phyloP scores from a whole-genome alignment of 2,329 filamentous ascomycete genomes.

The Colletotrichum sidae region DNA sequence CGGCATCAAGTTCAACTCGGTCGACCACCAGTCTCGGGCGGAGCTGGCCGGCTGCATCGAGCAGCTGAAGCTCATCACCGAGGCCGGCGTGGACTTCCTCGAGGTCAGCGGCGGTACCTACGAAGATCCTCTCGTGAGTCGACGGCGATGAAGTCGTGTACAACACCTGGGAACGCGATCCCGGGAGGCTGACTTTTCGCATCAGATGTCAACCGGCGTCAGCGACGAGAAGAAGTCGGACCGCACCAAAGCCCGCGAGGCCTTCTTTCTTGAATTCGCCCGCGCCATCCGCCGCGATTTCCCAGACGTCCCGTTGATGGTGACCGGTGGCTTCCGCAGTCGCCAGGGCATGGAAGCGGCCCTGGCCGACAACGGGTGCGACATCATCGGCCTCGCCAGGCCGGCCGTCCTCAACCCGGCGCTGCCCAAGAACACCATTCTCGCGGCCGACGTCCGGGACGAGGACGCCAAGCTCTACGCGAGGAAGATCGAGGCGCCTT shows the following conservation, averaged over 20 bases:
- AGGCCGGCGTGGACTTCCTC: conserved; percentile 71
- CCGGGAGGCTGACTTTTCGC: conserved; percentile 41
- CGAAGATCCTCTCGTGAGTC: conserved; percentile 60
- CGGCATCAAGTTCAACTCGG: conserved; percentile 67
- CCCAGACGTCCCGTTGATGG: conserved; percentile 60
- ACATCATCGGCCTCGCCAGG: conserved; percentile 54
- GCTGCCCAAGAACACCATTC: conserved; percentile 49
- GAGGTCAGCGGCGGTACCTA: conserved; percentile 75
- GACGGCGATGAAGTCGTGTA: conserved; percentile 15
- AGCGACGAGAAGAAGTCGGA: conserved; percentile 46
- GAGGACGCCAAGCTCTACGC: conserved; percentile 47
- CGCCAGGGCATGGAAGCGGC: conserved; percentile 55
- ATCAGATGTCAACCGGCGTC: conserved; percentile 16
- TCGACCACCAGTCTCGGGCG: conserved; percentile 63
- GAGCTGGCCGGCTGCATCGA: conserved; percentile 65
- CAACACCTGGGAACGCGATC: conserved; percentile 19
- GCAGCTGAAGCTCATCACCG: conserved; percentile 64
- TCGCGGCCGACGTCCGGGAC: conserved; percentile 49
- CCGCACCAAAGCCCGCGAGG: conserved; percentile 67
- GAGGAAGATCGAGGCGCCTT: conserved; percentile 41
- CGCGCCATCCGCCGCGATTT: conserved; percentile 59
- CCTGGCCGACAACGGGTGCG: conserved; percentile 51
- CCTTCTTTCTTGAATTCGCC: conserved; percentile 77
- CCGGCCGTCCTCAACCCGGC: conserved; percentile 52
- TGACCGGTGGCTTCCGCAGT: conserved; percentile 73